phyloP scores from a whole-genome alignment of 192 early-diverging fungal species.

The Mortierella alpina region DNA sequence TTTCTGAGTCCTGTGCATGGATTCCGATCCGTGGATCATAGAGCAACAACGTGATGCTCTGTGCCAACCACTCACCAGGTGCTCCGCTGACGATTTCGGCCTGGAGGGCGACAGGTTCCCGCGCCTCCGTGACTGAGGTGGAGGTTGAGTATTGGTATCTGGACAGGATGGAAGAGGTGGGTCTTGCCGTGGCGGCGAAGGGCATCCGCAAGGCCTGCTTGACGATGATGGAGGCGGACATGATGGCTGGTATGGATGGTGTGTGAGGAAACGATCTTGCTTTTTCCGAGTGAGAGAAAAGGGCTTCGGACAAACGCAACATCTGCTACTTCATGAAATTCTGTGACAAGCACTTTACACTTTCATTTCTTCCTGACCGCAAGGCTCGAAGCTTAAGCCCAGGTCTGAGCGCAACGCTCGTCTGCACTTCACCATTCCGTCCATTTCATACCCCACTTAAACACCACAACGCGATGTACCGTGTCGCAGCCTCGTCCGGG shows the following conservation, averaged over 20 bases:
- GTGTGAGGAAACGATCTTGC: too few relatives aligned
- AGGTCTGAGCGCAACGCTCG: background rate
- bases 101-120: constrained; percentile 38
- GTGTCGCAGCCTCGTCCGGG: constrained; percentile 46
- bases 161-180: constrained; percentile 3
- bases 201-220: constrained; percentile 37
- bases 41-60: background rate
- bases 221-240: constrained; percentile 37
- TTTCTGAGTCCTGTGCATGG: background rate
- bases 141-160: constrained; percentile 26
- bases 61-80: constrained; percentile 37
- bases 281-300: too few relatives aligned
- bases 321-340: too few relatives aligned
- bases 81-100: constrained; percentile 54
- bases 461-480: constrained; percentile 30
- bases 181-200: constrained; percentile 9
- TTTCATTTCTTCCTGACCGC: background rate
- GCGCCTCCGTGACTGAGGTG: constrained; percentile 38
- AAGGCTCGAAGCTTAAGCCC: too few relatives aligned
- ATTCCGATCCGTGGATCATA: background rate
- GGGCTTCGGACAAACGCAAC: too few relatives aligned
- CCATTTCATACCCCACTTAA: background rate
- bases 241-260: background rate
- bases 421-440: background rate
- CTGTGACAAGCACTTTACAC: background rate